Evolutionary conservation across 2,329 filamentous ascomycete genomes (phyloP), one percentile per base, ranked within the genome.

Genomic region (Neonectria ditissima): DNA sequence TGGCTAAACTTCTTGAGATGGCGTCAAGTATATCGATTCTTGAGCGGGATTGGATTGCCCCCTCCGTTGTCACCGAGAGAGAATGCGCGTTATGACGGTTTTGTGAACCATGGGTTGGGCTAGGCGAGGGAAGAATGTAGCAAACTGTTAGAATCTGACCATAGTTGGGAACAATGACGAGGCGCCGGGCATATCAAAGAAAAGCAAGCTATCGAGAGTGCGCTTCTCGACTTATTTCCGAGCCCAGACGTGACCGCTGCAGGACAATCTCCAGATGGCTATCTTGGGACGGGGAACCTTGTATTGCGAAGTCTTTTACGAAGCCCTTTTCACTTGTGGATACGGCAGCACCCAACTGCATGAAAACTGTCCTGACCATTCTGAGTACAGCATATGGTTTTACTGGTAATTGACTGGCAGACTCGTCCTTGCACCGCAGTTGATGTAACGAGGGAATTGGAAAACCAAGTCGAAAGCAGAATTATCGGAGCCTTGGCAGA

Each of bases 21-120:
- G n/a, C n/a, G n/a, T n/a, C n/a, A n/a, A 24, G 34, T n/a, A 43
- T 58, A 14, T 41, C 16, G 55, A n/a, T 60, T 5, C 6, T 62
- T 52, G 55, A 61, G 59, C 24, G 64, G 60, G 43, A 55, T 52
- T 44, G 65, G 50, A n/a, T n/a, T n/a, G n/a, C 66, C 65, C 47
- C 66, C 65, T 48, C 68, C 70, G 54, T 70, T 32, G 26, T 63
- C 61, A 59, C 71, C 69, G 57, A 72, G 71, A 50, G n/a, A n/a
- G n/a, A n/a, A 50, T 72, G 44, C 60, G 68, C 70, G 72, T 74
- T 56, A 50, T 50, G 56, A 18, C 30, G 45, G 41, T 59, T 61
- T 53, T 47, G 51, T 28, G 53, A 43, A 30, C 18, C 57, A 55
- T 48, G 32, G 57, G 26, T 18, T 20, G 57, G 34, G 43, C 10